Evolutionary conservation across 495 filamentous ascomycete species (phyloP).

Genomic region (Aspergillus campestris): DNA sequence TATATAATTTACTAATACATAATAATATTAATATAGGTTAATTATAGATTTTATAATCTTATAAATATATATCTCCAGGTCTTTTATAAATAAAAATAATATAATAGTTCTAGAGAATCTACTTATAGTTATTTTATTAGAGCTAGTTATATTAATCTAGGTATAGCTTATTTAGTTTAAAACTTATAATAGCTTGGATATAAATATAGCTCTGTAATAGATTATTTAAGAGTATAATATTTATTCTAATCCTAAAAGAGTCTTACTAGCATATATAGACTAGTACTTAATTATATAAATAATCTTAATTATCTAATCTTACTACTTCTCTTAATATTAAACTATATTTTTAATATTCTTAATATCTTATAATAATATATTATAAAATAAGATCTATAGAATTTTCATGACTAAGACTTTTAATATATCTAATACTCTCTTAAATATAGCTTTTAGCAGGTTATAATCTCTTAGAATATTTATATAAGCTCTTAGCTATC

Average conservation of each 20-base stretch:
- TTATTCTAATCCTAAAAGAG: too few relatives aligned
- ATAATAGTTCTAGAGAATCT: too few relatives aligned
- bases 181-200: slow-evolving; percentile 3
- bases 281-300: too few relatives aligned
- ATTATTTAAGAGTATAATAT: too few relatives aligned
- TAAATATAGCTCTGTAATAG: neutral
- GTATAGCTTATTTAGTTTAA: slow-evolving; percentile 5
- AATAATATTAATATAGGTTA: too few relatives aligned
- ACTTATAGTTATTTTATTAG: too few relatives aligned
- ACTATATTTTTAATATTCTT: slow-evolving; percentile 1
- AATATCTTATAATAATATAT: slow-evolving; percentile 2
- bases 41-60: too few relatives aligned
- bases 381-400: neutral
- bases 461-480: neutral
- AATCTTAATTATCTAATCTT: too few relatives aligned
- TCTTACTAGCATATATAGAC: too few relatives aligned
- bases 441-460: neutral
- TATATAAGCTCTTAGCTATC: too few relatives aligned
- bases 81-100: neutral
- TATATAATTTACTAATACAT: too few relatives aligned
- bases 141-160: too few relatives aligned
- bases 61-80: slow-evolving; percentile 2
- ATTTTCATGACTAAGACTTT: neutral
- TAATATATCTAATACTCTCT: neutral
- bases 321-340: slow-evolving; percentile 3